phyloP scores from a whole-genome alignment of 257 asterid genomes.

The Solanum peruvianum region DNA sequence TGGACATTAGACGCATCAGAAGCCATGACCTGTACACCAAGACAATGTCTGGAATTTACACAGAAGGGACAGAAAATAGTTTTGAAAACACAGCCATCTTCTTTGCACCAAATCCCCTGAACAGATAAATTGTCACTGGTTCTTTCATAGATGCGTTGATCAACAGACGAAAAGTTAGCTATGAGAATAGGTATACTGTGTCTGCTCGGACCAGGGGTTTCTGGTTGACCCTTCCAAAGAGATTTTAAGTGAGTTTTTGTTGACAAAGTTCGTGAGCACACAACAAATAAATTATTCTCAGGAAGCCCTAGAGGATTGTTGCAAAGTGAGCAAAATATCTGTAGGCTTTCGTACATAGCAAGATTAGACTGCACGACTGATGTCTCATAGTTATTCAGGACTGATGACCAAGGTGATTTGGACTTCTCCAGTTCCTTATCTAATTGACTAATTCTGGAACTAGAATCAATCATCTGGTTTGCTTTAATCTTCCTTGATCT shows the following conservation, averaged over 20 bases:
- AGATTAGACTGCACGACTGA: conserved; percentile 23
- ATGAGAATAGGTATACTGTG: conserved; percentile 48
- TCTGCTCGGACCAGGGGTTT: conserved; percentile 14
- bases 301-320: conserved; percentile 59
- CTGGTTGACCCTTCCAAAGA: conserved; percentile 26
- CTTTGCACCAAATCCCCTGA: conserved; percentile 90
- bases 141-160: conserved; percentile 30
- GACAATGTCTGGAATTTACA: conserved; percentile 32
- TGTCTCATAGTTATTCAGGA: conserved; percentile 15
- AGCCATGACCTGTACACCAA: conserved; percentile 85
- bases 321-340: conserved; percentile 57
- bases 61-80: conserved; percentile 78
- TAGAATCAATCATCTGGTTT: conserved; percentile 6
- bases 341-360: conserved; percentile 32
- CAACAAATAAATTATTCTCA: conserved; percentile 34
- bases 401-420: conserved; percentile 6
- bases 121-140: conserved; percentile 30
- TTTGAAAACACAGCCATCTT: conserved; percentile 87
- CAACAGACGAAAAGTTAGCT: conserved; percentile 37
- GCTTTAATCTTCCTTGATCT: conserved; percentile 27
- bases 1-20: conserved; percentile 57
- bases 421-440: conserved; percentile 16
- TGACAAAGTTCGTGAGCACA: conserved; percentile 38
- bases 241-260: conserved; percentile 64
- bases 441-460: conserved; percentile 14